phyloP scores from a whole-genome alignment of 148 eudicot species.

The Chenopodium formosanum region DNA sequence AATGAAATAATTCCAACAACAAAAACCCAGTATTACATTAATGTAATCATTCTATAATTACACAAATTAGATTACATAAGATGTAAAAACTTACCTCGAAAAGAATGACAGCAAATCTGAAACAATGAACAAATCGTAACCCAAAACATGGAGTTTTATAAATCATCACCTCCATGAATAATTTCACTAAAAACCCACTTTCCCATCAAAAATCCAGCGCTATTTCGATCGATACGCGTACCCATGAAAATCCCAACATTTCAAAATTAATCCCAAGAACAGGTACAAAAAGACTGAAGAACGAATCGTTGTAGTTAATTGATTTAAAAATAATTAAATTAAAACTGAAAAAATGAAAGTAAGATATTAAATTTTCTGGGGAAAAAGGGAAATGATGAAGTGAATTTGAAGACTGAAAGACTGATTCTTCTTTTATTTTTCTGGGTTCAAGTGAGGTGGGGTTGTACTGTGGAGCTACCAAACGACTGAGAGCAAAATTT shows the following conservation, averaged over 20 bases:
- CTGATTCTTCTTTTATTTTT: conserved; percentile 21
- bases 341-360: conserved; percentile 4
- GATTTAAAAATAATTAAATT: background rate
- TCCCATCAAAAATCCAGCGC: conserved; percentile 57
- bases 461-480: conserved; percentile 24
- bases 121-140: conserved; percentile 33
- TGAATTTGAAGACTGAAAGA: conserved; percentile 19
- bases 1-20: background rate
- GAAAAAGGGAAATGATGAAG: conserved; percentile 11
- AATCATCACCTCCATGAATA: conserved; percentile 81
- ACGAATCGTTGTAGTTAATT: background rate
- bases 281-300: too few relatives aligned
- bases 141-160: conserved; percentile 40
- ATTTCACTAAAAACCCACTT: conserved; percentile 12
- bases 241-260: conserved; percentile 33
- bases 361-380: background rate
- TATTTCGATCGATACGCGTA: conserved; percentile 36
- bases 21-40: background rate
- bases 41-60: background rate
- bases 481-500: conserved; percentile 21
- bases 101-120: conserved; percentile 39
- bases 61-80: too few relatives aligned
- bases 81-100: conserved; percentile 36
- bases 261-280: conserved; percentile 18
- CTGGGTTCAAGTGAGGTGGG: conserved; percentile 23